Evolutionary conservation across 371 early-diverging fungal genomes (phyloP).

Genomic region (Capillidium heterosporum): DNA sequence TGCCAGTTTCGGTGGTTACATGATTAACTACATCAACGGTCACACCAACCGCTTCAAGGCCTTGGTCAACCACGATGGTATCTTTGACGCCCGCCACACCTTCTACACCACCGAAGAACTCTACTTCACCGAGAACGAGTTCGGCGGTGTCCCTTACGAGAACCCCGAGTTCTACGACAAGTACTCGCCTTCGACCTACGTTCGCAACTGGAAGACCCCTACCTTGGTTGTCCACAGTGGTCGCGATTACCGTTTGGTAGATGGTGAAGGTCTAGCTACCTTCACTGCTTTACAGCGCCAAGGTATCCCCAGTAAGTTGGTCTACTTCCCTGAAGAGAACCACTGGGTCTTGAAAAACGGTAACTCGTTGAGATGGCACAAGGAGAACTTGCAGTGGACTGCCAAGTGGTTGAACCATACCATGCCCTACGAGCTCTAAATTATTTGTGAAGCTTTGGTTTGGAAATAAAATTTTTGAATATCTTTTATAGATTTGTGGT

Average conservation of each 20-base stretch:
- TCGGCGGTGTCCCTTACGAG: slow-evolving; percentile 35
- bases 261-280: slow-evolving; percentile 47
- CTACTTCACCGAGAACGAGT: slow-evolving; percentile 58
- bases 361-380: slow-evolving; percentile 56
- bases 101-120: slow-evolving; percentile 66
- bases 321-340: slow-evolving; percentile 72
- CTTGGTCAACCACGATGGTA: slow-evolving; percentile 67
- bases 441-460: no score
- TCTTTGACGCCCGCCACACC: slow-evolving; percentile 37
- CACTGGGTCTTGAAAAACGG: slow-evolving; percentile 25
- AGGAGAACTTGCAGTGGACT: slow-evolving; percentile 51
- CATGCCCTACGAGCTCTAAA: not conserved
- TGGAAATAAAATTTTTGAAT: not conserved
- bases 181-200: slow-evolving; percentile 53
- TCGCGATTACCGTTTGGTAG: slow-evolving; percentile 40
- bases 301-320: slow-evolving; percentile 42
- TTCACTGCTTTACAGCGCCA: slow-evolving; percentile 64
- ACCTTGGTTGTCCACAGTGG: slow-evolving; percentile 57
- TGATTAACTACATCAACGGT: slow-evolving; percentile 52
- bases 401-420: slow-evolving; percentile 22
- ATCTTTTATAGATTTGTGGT: no score
- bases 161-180: slow-evolving; percentile 24
- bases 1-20: slow-evolving; percentile 68
- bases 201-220: slow-evolving; percentile 60
- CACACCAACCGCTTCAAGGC: slow-evolving; percentile 48